phyloP scores from a whole-genome alignment of 139 green algal genomes.

The Zygnema cylindricum region DNA sequence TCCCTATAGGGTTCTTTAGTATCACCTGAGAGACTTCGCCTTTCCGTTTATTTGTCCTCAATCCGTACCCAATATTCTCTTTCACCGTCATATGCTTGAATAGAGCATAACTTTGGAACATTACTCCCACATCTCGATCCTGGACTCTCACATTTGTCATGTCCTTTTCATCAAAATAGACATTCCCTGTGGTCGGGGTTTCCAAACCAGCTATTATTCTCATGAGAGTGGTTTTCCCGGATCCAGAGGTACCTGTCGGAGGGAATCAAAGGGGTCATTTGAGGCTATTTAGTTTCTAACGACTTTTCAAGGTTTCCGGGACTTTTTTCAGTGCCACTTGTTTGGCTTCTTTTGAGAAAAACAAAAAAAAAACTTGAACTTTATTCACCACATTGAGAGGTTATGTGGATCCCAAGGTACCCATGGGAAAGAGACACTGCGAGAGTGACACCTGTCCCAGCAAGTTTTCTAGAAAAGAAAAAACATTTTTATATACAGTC shows the following conservation, averaged over 20 bases:
- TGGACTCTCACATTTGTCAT: constrained; percentile 56
- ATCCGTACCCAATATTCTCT: constrained; percentile 88
- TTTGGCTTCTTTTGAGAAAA: too few species aligned
- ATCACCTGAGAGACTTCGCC: not conserved
- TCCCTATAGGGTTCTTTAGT: not conserved
- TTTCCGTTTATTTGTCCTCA: not conserved
- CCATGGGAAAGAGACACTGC: too few species aligned
- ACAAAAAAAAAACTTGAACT: too few species aligned
- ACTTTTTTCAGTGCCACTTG: too few species aligned
- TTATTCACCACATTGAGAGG: too few species aligned
- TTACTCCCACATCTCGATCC: constrained; percentile 77
- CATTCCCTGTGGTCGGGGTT: constrained; percentile 69
- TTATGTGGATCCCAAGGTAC: too few species aligned
- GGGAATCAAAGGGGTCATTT: too few species aligned
- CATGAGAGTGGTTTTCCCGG: constrained; percentile 74
- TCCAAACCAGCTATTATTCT: constrained; percentile 85
- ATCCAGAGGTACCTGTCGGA: constrained; percentile 43
- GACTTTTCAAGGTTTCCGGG: too few species aligned
- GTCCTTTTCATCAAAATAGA: constrained; percentile 80
- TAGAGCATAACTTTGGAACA: constrained; percentile 91
- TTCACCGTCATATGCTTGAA: constrained; percentile 91
- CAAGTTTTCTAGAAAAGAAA: too few species aligned
- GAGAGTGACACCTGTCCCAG: too few species aligned
- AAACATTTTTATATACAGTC: too few species aligned
- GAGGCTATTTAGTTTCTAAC: too few species aligned